Evolutionary conservation across 345 rosid genomes (phyloP).

Genomic region (Bretschneidera sinensis): DNA sequence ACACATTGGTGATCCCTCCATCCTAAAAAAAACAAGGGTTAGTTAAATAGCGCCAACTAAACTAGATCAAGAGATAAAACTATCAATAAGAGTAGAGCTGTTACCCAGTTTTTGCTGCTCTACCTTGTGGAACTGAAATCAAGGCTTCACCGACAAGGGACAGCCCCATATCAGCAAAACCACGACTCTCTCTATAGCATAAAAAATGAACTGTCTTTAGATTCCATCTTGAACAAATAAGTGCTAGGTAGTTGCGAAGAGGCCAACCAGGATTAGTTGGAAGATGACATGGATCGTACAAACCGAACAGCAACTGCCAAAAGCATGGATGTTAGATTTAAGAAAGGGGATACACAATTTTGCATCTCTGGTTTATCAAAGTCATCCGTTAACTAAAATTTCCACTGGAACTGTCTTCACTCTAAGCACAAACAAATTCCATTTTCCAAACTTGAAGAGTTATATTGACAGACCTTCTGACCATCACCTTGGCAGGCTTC

Average conservation of each 20-base stretch:
- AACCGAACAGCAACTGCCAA: conserved; percentile 71
- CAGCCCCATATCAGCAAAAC: conserved; percentile 73
- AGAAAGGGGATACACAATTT: conserved; percentile 7
- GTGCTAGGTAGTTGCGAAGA: conserved; percentile 80
- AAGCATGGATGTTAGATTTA: conserved; percentile 10
- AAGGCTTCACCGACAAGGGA: conserved; percentile 84
- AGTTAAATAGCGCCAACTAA: conserved; percentile 6
- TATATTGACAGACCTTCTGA: conserved; percentile 56
- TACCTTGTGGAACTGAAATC: conserved; percentile 59
- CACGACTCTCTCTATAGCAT: conserved; percentile 87
- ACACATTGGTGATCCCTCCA: conserved; percentile 41
- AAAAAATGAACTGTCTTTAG: conserved; percentile 59
- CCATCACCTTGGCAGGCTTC: conserved; percentile 59
- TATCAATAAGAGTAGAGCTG: conserved; percentile 18
- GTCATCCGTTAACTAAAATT: background rate
- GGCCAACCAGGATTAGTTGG: conserved; percentile 95
- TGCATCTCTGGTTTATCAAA: background rate
- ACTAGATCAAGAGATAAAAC: conserved; percentile 1
- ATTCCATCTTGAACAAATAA: conserved; percentile 73
- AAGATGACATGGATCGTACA: conserved; percentile 93
- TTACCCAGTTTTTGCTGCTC: conserved; percentile 35
- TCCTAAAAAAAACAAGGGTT: conserved; percentile 26
- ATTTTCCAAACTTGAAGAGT: conserved; percentile 7
- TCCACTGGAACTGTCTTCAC: background rate
- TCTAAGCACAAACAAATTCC: conserved; percentile 6